phyloP scores from a whole-genome alignment of 352 stramenopile genomes.

The Achlya hypogyna region DNA sequence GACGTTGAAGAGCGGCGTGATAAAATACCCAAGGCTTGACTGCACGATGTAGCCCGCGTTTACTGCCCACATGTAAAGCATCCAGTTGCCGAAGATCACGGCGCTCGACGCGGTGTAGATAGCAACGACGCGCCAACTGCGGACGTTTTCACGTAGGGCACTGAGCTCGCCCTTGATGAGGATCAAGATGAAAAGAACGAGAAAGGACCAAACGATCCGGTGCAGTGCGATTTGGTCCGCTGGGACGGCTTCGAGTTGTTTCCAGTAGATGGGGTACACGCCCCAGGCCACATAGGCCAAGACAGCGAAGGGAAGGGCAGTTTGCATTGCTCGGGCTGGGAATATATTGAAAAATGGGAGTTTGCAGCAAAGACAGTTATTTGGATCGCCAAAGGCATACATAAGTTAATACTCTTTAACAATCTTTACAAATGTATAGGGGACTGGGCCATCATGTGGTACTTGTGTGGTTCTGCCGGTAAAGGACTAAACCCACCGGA shows the following conservation, averaged over 20 bases:
- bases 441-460: too few relatives aligned
- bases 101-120: conserved; percentile 6
- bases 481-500: too few relatives aligned
- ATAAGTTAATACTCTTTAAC: too few relatives aligned
- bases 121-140: background rate
- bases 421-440: too few relatives aligned
- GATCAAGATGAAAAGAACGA: background rate
- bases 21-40: conserved; percentile 16
- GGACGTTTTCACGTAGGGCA: background rate
- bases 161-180: background rate
- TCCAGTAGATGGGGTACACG: conserved; percentile 11
- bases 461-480: too few relatives aligned
- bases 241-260: conserved; percentile 9
- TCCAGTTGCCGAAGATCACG: background rate
- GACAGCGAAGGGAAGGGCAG: background rate
- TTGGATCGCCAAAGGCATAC: too few relatives aligned
- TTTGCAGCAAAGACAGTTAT: too few relatives aligned
- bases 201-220: conserved; percentile 16
- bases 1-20: conserved; percentile 12
- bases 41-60: conserved; percentile 7
- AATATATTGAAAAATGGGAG: background rate
- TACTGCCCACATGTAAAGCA: conserved; percentile 1
- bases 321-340: background rate
- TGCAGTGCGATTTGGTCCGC: background rate
- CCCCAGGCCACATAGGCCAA: background rate